Conservation (phyloP, 169 alveolate genomes). For the Plasmodium yoelii region DNA sequence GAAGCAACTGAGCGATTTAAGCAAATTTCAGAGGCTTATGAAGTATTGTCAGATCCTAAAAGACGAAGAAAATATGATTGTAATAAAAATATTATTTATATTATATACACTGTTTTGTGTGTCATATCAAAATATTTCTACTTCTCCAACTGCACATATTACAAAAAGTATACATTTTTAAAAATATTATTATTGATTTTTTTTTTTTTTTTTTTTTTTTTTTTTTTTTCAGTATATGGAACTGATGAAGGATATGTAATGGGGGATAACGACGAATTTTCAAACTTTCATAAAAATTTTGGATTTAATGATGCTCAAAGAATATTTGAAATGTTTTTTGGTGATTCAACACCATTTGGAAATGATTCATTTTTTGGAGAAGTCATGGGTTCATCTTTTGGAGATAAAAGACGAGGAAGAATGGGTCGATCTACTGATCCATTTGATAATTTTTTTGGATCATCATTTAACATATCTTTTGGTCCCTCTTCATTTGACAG, state of each 20-base stretch:
- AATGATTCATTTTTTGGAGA: constrained; percentile 67
- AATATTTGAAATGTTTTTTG: constrained; percentile 80
- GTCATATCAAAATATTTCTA: background rate
- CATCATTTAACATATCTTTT: constrained; percentile 59
- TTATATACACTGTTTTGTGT: background rate
- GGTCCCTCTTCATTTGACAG: constrained; percentile 65
- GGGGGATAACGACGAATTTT: constrained; percentile 63
- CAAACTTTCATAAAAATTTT: constrained; percentile 72
- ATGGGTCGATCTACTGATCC: constrained; percentile 49
- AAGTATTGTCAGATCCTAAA: constrained; percentile 81
- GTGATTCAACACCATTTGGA: constrained; percentile 73
- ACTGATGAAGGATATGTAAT: constrained; percentile 44
- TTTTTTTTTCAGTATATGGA: constrained; percentile 33
- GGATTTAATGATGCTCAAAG: constrained; percentile 80
- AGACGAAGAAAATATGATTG: constrained; percentile 81
- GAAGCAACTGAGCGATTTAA: constrained; percentile 83
- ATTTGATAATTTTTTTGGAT: constrained; percentile 65
- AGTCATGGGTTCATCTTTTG: constrained; percentile 66
- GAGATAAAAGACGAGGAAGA: constrained; percentile 67
- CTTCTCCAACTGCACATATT: too few relatives aligned
- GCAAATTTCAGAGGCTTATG: constrained; percentile 83
- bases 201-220: background rate
- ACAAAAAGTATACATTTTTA: background rate
- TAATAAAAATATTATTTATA: constrained; percentile 13
- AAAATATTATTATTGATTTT: background rate